phyloP scores from a whole-genome alignment of 805 yeast genomes.

The Lipomyces anomalus region DNA sequence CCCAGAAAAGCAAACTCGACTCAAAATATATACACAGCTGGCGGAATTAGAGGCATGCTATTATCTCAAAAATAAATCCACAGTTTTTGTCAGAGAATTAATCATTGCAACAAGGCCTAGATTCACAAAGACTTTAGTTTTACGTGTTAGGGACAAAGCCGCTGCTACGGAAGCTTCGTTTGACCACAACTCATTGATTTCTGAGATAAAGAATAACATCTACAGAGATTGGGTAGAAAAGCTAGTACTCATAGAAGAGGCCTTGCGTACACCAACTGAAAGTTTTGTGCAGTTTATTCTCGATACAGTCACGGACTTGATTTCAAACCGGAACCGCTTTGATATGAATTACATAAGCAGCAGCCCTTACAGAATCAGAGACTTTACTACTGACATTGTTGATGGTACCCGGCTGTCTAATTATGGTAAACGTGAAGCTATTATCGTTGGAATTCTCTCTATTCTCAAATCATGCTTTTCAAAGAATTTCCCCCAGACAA shows the following conservation, averaged over 20 bases:
- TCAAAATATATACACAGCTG: constrained; percentile 6
- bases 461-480: constrained; percentile 6
- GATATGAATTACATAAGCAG: background rate
- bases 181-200: constrained; percentile 11
- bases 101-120: constrained; percentile 3
- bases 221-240: constrained; percentile 11
- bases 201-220: background rate
- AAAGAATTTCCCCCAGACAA: constrained; percentile 2
- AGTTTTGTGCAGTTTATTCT: constrained; percentile 6
- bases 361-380: no score
- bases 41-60: constrained; percentile 6
- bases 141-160: constrained; percentile 3
- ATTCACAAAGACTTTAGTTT: constrained; percentile 1
- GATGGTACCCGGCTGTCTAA: constrained; percentile 11
- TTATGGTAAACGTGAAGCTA: constrained; percentile 4
- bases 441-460: constrained; percentile 3
- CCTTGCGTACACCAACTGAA: constrained; percentile 16
- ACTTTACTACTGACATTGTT: constrained; percentile 6
- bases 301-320: constrained; percentile 2
- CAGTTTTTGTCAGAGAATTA: constrained; percentile 8
- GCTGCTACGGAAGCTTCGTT: constrained; percentile 2
- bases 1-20: constrained; percentile 6
- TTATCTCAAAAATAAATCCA: constrained; percentile 1
- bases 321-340: background rate
- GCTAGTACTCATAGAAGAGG: constrained; percentile 12